Evolutionary conservation across 495 filamentous ascomycete species (phyloP).

Genomic region (Lepraria neglecta): DNA sequence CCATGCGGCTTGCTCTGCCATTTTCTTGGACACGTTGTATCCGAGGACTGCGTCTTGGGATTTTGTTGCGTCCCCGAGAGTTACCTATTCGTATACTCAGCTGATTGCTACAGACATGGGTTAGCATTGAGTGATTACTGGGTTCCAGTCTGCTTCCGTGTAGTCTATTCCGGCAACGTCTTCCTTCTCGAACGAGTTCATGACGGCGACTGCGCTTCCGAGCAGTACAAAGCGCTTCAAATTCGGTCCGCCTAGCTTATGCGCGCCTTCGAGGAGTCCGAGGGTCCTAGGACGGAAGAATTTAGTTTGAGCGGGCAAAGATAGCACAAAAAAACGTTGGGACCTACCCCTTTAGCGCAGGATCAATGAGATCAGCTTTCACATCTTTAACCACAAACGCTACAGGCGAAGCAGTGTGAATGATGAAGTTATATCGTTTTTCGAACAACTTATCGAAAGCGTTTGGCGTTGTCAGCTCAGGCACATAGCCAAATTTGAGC

Average conservation of each 20-base stretch:
- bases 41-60: slow-evolving; percentile 27
- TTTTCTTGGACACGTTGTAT: slow-evolving; percentile 38
- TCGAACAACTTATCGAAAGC: slow-evolving; percentile 28
- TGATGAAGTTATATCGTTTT: slow-evolving; percentile 72
- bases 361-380: slow-evolving; percentile 62
- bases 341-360: slow-evolving; percentile 13
- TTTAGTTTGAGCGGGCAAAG: not conserved
- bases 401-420: slow-evolving; percentile 85
- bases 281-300: not conserved
- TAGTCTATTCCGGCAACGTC: not conserved
- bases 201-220: not conserved
- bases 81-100: not conserved
- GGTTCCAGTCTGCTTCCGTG: not conserved
- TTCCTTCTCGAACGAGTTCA: not conserved
- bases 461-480: slow-evolving; percentile 62
- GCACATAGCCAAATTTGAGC: slow-evolving; percentile 67
- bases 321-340: not conserved
- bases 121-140: not conserved
- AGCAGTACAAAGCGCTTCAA: not conserved
- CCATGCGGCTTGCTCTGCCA: slow-evolving; percentile 37
- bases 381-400: slow-evolving; percentile 64
- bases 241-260: not conserved
- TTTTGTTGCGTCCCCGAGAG: slow-evolving; percentile 25
- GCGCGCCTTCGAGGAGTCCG: not conserved
- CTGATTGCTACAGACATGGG: not conserved